Conservation (phyloP, 768 basidiomycete species). For the Phylloporus rhodoxanthus region DNA sequence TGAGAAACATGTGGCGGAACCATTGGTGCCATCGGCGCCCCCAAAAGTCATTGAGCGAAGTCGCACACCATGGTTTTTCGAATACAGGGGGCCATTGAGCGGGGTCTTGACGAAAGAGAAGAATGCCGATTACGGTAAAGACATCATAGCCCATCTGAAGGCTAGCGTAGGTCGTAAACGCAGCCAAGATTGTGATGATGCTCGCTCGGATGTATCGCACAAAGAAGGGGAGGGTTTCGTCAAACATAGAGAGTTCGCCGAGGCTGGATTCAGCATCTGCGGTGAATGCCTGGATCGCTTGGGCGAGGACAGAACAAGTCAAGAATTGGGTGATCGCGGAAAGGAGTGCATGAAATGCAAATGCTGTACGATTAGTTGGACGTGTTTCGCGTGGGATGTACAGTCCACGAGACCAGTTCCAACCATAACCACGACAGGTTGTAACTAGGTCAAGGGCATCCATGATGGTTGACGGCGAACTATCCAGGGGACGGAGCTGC, state of each 20-base stretch:
- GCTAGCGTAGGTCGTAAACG: no score
- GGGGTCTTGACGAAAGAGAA: no score
- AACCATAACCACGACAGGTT: not conserved
- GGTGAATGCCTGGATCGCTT: no score
- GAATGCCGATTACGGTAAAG: no score
- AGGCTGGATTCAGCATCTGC: no score
- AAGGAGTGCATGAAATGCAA: not conserved
- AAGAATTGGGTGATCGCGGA: not conserved
- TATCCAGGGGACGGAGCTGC: not conserved
- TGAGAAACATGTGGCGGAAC: no score
- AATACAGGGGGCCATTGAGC: no score
- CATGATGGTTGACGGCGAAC: not conserved
- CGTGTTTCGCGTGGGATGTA: not conserved
- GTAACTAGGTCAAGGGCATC: not conserved
- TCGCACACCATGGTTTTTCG: no score
- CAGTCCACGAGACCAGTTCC: not conserved
- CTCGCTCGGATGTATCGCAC: not conserved
- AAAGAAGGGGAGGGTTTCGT: not conserved
- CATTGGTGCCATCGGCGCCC: no score
- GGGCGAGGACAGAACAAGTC: not conserved
- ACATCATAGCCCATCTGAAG: no score
- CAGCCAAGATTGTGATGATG: no score
- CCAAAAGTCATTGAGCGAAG: no score
- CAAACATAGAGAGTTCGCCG: not conserved
- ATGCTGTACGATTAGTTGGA: not conserved